phyloP scores from a whole-genome alignment of 768 basidiomycete species.

The Brasilioporus rufonigricans region DNA sequence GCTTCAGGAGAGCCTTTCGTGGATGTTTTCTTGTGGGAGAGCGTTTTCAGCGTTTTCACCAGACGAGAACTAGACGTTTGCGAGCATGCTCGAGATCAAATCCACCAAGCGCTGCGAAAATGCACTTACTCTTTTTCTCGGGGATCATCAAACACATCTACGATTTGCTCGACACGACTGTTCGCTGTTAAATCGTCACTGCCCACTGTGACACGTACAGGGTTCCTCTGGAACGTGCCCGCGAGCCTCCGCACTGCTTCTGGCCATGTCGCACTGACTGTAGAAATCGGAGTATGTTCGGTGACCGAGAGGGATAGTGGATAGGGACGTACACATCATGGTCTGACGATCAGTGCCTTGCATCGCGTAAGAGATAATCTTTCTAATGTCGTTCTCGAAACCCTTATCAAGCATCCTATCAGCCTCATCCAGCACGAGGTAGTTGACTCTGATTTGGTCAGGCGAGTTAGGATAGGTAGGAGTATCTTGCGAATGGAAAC shows the following conservation, averaged over 20 bases:
- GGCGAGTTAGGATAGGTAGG: background rate
- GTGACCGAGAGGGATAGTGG: no score
- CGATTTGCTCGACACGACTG: constrained; percentile 84
- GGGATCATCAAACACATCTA: constrained; percentile 89
- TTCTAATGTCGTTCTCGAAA: constrained; percentile 95
- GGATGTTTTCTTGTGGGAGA: constrained; percentile 62
- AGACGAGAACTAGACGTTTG: constrained; percentile 51
- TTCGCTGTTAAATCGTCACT: constrained; percentile 95
- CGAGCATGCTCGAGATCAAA: background rate
- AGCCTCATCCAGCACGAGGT: constrained; percentile 95
- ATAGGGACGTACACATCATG: constrained; percentile 79
- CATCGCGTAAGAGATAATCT: constrained; percentile 77
- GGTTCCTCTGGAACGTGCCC: constrained; percentile 78
- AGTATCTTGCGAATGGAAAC: constrained; percentile 24
- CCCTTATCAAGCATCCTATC: constrained; percentile 98
- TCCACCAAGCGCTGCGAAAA: background rate
- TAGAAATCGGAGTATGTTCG: background rate
- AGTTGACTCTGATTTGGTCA: constrained; percentile 59
- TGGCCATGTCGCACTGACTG: constrained; percentile 99
- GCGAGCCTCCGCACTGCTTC: constrained; percentile 90
- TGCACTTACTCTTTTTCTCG: constrained; percentile 79
- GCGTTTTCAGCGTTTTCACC: constrained; percentile 48
- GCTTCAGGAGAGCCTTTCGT: constrained; percentile 49
- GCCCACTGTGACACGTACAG: constrained; percentile 90
- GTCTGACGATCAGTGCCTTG: constrained; percentile 76